A percentile compares a stretch with the other conserved stretches of the same genome.
Conservation (phyloP, 768 basidiomycete species). For the Leucosporidium creatinivorum region DNA sequence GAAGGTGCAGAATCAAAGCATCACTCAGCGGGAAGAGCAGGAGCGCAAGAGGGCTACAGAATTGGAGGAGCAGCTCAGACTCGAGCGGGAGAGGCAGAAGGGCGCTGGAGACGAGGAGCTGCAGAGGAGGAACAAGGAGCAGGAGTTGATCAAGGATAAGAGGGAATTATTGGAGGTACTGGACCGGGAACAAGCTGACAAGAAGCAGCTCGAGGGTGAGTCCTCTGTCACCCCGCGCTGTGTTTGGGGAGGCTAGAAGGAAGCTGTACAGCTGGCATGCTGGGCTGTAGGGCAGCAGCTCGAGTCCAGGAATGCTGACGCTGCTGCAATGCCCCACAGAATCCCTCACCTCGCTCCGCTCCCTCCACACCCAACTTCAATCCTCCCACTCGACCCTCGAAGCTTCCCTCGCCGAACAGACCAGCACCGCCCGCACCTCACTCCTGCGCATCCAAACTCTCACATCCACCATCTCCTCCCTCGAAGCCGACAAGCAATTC, state of each 20-base stretch:
- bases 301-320: not conserved
- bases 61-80: not conserved
- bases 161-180: slow-evolving; percentile 76
- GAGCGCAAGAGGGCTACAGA: not conserved
- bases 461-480: slow-evolving; percentile 48
- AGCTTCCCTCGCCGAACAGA: slow-evolving; percentile 13
- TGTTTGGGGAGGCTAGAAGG: not conserved
- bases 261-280: slow-evolving; percentile 33
- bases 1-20: not conserved
- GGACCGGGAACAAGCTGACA: slow-evolving; percentile 71
- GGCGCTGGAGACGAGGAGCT: not conserved
- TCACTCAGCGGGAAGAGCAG: not conserved
- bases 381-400: slow-evolving; percentile 44
- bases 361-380: slow-evolving; percentile 59
- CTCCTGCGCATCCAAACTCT: slow-evolving; percentile 28
- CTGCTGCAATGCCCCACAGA: slow-evolving; percentile 2
- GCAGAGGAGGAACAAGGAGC: not conserved
- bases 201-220: slow-evolving; percentile 65
- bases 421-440: slow-evolving; percentile 7
- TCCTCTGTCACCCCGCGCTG: not conserved
- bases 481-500: slow-evolving; percentile 76
- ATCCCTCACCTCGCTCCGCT: slow-evolving; percentile 62
- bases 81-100: slow-evolving; percentile 2
- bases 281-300: not conserved
- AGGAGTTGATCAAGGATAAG: slow-evolving; percentile 69